phyloP scores from a whole-genome alignment of 345 rosid species.

The Litchi chinensis region DNA sequence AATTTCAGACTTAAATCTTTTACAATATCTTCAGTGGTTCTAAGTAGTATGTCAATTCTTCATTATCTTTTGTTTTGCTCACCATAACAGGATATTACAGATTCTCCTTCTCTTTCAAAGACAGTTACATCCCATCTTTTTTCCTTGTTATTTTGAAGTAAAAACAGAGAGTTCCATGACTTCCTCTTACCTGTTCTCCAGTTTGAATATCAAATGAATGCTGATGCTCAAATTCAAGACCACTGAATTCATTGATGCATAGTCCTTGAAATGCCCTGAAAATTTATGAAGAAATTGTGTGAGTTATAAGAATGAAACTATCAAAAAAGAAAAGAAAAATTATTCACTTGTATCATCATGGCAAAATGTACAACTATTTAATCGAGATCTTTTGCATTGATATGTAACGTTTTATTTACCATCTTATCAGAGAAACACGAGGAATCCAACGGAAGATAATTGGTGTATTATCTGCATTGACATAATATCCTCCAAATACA shows the following conservation, averaged over 20 bases:
- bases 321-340: background rate
- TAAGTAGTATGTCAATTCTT: background rate
- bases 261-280: constrained; percentile 99
- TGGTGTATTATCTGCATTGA: constrained; percentile 89
- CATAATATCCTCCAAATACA: constrained; percentile 92
- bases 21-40: background rate
- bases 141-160: background rate
- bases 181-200: constrained; percentile 82
- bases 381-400: background rate
- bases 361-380: background rate
- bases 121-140: background rate
- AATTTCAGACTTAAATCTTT: background rate
- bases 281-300: constrained; percentile 21
- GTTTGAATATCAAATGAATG: constrained; percentile 79
- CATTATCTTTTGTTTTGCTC: background rate
- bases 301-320: background rate
- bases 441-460: constrained; percentile 95
- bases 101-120: background rate
- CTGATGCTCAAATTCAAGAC: constrained; percentile 84
- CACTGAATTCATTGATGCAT: constrained; percentile 86
- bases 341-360: background rate
- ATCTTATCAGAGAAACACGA: constrained; percentile 80
- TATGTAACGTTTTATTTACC: constrained; percentile 43
- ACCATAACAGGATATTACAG: background rate
- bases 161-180: constrained; percentile 10